Evolutionary conservation across 2,329 filamentous ascomycete genomes (phyloP).

Genomic region (Ceratocystis huliohia): DNA sequence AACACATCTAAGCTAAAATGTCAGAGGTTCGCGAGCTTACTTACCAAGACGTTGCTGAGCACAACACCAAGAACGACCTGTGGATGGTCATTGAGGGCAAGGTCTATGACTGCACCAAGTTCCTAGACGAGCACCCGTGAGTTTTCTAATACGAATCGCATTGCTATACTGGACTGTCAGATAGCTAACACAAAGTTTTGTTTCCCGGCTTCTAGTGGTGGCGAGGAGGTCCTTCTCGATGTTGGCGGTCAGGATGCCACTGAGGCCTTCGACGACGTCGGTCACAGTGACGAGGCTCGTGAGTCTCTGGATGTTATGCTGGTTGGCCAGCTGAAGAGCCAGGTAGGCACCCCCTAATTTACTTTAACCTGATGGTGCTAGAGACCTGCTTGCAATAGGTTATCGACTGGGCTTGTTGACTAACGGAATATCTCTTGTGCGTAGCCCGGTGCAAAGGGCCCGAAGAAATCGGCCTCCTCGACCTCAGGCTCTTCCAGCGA

Average conservation of each 20-base stretch:
- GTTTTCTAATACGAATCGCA: slow-evolving; percentile 27
- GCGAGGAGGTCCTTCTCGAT: slow-evolving; percentile 95
- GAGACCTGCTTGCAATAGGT: too few relatives aligned
- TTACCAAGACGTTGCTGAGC: slow-evolving; percentile 67
- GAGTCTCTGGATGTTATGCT: slow-evolving; percentile 74
- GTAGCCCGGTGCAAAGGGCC: slow-evolving; percentile 65
- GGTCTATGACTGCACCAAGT: slow-evolving; percentile 80
- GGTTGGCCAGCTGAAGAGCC: slow-evolving; percentile 66
- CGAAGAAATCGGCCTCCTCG: slow-evolving; percentile 44
- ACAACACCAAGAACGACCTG: slow-evolving; percentile 89
- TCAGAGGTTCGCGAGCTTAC: slow-evolving; percentile 43
- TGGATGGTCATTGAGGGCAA: slow-evolving; percentile 91
- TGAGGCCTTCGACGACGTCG: slow-evolving; percentile 97
- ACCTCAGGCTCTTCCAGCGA: slow-evolving; percentile 37
- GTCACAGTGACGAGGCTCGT: slow-evolving; percentile 95
- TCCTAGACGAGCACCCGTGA: slow-evolving; percentile 93
- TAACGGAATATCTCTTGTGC: background rate
- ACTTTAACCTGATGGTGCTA: background rate
- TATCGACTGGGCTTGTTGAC: background rate
- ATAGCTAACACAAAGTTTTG: background rate
- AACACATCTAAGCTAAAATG: slow-evolving; percentile 25
- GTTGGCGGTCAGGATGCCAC: slow-evolving; percentile 92
- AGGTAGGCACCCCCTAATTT: slow-evolving; percentile 41
- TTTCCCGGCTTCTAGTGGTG: slow-evolving; percentile 50
- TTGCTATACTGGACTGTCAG: background rate